Conservation (phyloP, 805 yeast genomes). For the Metschnikowia cubensis region DNA sequence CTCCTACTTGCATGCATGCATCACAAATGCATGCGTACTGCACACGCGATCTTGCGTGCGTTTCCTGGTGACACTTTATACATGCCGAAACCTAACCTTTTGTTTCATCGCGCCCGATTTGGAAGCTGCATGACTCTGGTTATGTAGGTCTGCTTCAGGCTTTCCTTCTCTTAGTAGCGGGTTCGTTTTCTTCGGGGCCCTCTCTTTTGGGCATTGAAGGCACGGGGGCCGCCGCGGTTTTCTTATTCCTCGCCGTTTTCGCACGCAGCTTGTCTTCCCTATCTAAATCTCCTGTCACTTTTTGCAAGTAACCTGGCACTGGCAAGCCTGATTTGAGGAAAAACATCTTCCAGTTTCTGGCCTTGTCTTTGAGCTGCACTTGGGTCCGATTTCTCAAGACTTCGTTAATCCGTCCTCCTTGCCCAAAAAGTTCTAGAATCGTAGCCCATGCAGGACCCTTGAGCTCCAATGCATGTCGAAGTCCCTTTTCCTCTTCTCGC, state of each 20-base stretch:
- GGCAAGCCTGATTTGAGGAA: conserved; percentile 71
- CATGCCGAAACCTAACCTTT: not conserved
- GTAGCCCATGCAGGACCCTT: conserved; percentile 95
- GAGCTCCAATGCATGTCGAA: conserved; percentile 71
- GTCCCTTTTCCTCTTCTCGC: conserved; percentile 79
- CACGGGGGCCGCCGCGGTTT: conserved; percentile 41
- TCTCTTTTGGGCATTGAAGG: conserved; percentile 20
- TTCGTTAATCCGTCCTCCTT: conserved; percentile 86
- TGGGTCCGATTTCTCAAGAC: conserved; percentile 82
- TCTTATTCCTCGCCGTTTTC: conserved; percentile 29
- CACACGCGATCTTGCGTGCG: conserved; percentile 3
- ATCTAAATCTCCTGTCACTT: conserved; percentile 85
- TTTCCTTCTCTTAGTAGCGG: not conserved
- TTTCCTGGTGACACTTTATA: not conserved
- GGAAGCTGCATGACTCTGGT: not conserved
- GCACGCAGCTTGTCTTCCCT: conserved; percentile 44
- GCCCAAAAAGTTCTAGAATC: conserved; percentile 85
- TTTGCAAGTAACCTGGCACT: conserved; percentile 72
- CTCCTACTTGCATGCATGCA: conserved; percentile 4
- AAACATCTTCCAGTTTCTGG: conserved; percentile 90
- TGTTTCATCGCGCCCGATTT: not conserved
- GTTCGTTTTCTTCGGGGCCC: not conserved
- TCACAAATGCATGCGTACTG: not conserved
- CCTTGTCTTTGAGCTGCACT: conserved; percentile 93
- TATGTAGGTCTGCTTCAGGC: not conserved